Evolutionary conservation across 768 basidiomycete species (phyloP), one percentile per base, ranked within the genome.

Genomic region (Holtermanniella nyarrowii): DNA sequence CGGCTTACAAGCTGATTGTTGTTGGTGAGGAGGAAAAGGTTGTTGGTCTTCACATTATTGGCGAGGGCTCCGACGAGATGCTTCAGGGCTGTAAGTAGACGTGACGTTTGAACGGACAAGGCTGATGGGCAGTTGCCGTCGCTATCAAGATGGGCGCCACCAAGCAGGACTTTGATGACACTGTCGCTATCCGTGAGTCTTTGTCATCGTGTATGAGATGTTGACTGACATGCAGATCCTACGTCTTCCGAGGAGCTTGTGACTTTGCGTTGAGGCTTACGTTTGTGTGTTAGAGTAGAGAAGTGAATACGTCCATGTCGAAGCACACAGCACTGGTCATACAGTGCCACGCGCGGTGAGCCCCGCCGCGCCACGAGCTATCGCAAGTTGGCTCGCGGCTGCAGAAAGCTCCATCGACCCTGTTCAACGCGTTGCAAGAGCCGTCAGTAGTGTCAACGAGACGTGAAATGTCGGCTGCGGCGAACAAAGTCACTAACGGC

Each of bases 11-110:
- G 75, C 78, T 99, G 27, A 75, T 99, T 62, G 82, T 81, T 49
- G 81, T 80, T 5, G 90, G 91, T 1, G 80, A 81, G 13, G 89
- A 96, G 62, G 90, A 97, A 72, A 86, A 85, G 63, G 84, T 99
- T 39, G 88, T 97, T n/a, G 95, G 95, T 11, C 74, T 96, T 42
- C 95, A 97, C 73, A 81, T 96, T 58, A 81, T 97, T 52, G 95
- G 95, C 5, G 65, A 77, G 55, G 95, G 95, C 41, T 86, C 84
- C 63, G 95, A 99, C 68, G 95, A 99, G 74, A 80, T 85, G 60
- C 74, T 91, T 74, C 95, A 99, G 77, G 93, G 93, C 57, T 96
- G 95, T 72, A 44, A 67, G 69, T 65, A 5, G 5, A 23, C 16
- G 21, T 52, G 22, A 23, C 14, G 44, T 26, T 23, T 13, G 22